A percentile compares a stretch with the other conserved stretches of the same genome.
Evolutionary conservation across 1,284 basidiomycete genomes (phyloP).

Genomic region (Exsudoporus floridanus): DNA sequence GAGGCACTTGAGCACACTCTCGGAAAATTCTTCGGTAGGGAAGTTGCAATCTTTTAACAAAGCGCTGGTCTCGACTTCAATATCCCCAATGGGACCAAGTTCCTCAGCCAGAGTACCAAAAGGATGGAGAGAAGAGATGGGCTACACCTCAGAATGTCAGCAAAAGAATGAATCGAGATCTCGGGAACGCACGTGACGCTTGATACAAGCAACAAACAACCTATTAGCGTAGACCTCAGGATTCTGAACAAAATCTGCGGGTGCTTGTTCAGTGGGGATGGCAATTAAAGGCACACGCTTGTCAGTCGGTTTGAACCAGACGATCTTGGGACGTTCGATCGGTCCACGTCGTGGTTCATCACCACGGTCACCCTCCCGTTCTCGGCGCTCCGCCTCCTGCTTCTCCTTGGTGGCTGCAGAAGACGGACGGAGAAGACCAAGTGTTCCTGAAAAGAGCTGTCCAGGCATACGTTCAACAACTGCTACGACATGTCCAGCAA

Average conservation of each 20-base stretch:
- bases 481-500: constrained; percentile 96
- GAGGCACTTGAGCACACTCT: constrained; percentile 93
- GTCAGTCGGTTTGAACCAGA: constrained; percentile 99
- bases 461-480: constrained; percentile 99
- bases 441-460: constrained; percentile 96
- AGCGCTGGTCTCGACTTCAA: constrained; percentile 97
- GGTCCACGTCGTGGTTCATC: constrained; percentile 74
- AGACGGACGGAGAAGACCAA: constrained; percentile 93
- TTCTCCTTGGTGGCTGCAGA: constrained; percentile 99
- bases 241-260: constrained; percentile 93
- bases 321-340: constrained; percentile 94
- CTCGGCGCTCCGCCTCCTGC: constrained; percentile 95
- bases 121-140: constrained; percentile 95
- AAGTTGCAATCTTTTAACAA: constrained; percentile 98
- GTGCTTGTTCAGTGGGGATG: constrained; percentile 99
- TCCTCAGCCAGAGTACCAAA: constrained; percentile 99
- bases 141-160: constrained; percentile 44
- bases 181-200: constrained; percentile 73
- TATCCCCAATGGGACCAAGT: constrained; percentile 96
- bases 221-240: constrained; percentile 88
- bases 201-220: constrained; percentile 97
- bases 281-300: constrained; percentile 99
- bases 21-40: constrained; percentile 90
- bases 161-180: background rate
- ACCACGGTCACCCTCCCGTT: constrained; percentile 90